Conservation (phyloP, 2,329 filamentous ascomycete species). For the Clonostachys byssicola region DNA sequence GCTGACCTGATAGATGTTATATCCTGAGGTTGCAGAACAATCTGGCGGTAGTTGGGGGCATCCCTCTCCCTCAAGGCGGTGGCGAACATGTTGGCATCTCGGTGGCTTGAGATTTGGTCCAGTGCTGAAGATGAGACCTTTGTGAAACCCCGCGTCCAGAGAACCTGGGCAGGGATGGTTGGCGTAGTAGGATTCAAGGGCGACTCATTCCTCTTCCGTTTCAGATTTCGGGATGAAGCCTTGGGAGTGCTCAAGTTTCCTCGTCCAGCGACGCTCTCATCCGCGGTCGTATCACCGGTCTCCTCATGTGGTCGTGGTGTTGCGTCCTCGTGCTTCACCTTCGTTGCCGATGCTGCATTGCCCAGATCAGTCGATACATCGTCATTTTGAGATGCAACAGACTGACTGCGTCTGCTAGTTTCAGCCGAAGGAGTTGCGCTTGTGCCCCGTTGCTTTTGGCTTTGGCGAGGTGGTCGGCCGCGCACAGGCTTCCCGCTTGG, state of each 20-base stretch:
- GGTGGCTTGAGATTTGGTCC: slow-evolving; percentile 73
- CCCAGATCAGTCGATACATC: slow-evolving; percentile 40
- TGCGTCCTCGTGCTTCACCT: slow-evolving; percentile 55
- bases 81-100: slow-evolving; percentile 75
- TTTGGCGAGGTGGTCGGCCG: neutral
- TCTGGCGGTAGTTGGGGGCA: slow-evolving; percentile 70
- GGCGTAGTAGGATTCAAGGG: slow-evolving; percentile 44
- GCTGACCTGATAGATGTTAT: slow-evolving; percentile 74
- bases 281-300: slow-evolving; percentile 48
- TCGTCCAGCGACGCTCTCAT: slow-evolving; percentile 42
- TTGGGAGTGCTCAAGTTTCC: slow-evolving; percentile 28
- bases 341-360: slow-evolving; percentile 23
- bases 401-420: slow-evolving; percentile 36
- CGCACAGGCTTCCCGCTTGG: neutral
- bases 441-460: slow-evolving; percentile 20
- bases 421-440: slow-evolving; percentile 27
- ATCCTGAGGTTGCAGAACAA: slow-evolving; percentile 72
- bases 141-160: slow-evolving; percentile 72
- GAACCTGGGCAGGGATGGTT: slow-evolving; percentile 53
- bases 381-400: slow-evolving; percentile 39
- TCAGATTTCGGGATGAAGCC: slow-evolving; percentile 33
- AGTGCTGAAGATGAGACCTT: slow-evolving; percentile 69
- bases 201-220: slow-evolving; percentile 55
- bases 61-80: slow-evolving; percentile 70
- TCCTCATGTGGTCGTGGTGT: slow-evolving; percentile 53